A percentile compares a stretch with the other conserved stretches of the same genome.
Conservation (phyloP, 2,329 filamentous ascomycete genomes). For the Onygena corvina region DNA sequence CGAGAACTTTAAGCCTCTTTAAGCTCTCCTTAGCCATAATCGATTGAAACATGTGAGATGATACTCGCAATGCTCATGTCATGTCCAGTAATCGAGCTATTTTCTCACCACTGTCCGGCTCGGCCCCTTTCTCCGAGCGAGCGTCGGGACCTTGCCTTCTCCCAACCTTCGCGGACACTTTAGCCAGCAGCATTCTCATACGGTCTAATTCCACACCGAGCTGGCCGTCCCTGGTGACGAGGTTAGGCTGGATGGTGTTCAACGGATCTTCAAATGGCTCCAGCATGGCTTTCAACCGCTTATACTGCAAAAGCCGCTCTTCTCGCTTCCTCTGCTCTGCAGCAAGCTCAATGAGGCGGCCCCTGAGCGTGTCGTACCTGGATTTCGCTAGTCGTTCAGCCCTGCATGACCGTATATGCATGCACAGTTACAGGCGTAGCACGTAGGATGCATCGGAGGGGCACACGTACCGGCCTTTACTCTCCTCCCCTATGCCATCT, state of each 20-base stretch:
- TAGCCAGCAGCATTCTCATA: constrained; percentile 37
- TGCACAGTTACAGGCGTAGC: constrained; percentile 1
- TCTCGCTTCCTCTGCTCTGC: constrained; percentile 35
- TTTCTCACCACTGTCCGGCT: constrained; percentile 21
- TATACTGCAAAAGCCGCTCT: constrained; percentile 37
- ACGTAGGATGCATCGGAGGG: constrained; percentile 15
- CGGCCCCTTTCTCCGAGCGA: neutral
- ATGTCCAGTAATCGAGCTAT: constrained; percentile 30
- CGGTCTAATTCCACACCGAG: constrained; percentile 40
- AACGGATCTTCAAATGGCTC: constrained; percentile 40
- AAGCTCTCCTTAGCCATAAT: too few species aligned
- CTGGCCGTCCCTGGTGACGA: constrained; percentile 42
- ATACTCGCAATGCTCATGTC: constrained; percentile 20
- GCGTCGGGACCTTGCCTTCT: neutral
- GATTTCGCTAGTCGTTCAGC: neutral
- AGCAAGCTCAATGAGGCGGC: constrained; percentile 37
- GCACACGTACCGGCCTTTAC: constrained; percentile 24
- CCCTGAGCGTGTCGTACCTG: constrained; percentile 30
- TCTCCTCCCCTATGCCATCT: constrained; percentile 23
- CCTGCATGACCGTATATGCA: neutral
- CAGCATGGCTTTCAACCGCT: constrained; percentile 36
- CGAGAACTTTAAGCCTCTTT: neutral
- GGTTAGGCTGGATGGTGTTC: constrained; percentile 43
- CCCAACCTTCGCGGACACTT: constrained; percentile 29
- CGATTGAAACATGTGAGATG: neutral